These are phyloP conservation scores for Pichia sp. DNA, from an alignment of 1,139 yeast species.

Conservation along the genomic window DNA sequence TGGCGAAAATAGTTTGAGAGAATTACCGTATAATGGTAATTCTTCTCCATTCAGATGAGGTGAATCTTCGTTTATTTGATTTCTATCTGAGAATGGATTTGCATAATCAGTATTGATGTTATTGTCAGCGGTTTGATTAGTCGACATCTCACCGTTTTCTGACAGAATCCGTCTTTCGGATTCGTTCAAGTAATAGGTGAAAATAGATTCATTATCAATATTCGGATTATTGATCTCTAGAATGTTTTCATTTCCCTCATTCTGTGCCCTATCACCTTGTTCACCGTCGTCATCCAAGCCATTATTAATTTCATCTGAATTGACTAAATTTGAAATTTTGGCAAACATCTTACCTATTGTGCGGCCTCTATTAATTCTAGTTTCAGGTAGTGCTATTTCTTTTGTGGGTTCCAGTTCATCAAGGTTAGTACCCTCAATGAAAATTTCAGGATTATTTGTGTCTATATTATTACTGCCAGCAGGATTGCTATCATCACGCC, in stretches of 20 bases:
- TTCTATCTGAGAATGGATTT: neutral
- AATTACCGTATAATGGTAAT: constrained; percentile 26
- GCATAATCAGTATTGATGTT: neutral
- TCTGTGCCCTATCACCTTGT: neutral
- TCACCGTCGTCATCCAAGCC: neutral
- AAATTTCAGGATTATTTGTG: too few species aligned
- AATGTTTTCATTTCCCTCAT: neutral
- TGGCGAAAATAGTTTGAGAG: constrained; percentile 30
- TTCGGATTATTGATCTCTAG: neutral
- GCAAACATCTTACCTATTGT: constrained; percentile 2
- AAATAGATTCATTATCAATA: constrained; percentile 1
- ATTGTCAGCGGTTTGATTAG: neutral
- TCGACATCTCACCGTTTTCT: neutral
- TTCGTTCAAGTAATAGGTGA: neutral
- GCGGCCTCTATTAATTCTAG: neutral
- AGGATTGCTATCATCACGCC: too few species aligned
- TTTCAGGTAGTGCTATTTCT: too few species aligned
- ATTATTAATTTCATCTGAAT: constrained; percentile 5
- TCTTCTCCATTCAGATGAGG: constrained; percentile 18
- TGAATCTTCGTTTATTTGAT: too few species aligned
- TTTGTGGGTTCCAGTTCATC: too few species aligned
- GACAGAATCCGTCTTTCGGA: neutral
- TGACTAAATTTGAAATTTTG: constrained; percentile 8
- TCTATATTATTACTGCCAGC: too few species aligned
- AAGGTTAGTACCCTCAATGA: too few species aligned